These are phyloP conservation scores for Fusarium redolens DNA, from an alignment of 2,329 filamentous ascomycete species.

Conservation along the genomic window DNA sequence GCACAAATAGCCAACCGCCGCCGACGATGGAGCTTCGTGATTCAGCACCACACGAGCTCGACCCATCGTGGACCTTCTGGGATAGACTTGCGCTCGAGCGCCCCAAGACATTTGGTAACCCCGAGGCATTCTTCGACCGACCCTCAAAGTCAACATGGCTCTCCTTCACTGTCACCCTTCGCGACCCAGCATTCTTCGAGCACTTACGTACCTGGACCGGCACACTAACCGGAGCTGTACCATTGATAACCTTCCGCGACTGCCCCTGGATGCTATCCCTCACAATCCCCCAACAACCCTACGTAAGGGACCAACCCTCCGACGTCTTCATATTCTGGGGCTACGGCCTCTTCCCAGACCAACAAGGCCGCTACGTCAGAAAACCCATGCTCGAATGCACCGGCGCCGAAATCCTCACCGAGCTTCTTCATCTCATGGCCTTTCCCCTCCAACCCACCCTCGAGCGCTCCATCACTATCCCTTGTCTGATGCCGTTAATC, in stretches of 20 bases:
- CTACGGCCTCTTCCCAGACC: slow-evolving; percentile 44
- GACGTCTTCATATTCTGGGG: slow-evolving; percentile 44
- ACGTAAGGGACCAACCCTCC: slow-evolving; percentile 39
- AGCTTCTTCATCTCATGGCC: slow-evolving; percentile 41
- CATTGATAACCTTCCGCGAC: slow-evolving; percentile 43
- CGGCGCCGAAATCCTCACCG: slow-evolving; percentile 42
- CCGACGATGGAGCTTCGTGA: slow-evolving; percentile 44
- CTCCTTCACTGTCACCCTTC: slow-evolving; percentile 42
- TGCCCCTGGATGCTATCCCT: slow-evolving; percentile 45
- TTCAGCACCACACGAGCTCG: slow-evolving; percentile 42
- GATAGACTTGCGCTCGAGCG: slow-evolving; percentile 38
- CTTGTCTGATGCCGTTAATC: slow-evolving; percentile 42
- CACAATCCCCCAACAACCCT: slow-evolving; percentile 39
- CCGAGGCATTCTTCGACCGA: slow-evolving; percentile 44
- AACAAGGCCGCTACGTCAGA: slow-evolving; percentile 37
- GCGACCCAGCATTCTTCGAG: slow-evolving; percentile 37
- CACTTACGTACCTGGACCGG: slow-evolving; percentile 40
- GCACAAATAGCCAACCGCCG: slow-evolving; percentile 35
- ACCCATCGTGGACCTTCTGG: slow-evolving; percentile 43
- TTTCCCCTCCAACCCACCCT: slow-evolving; percentile 41
- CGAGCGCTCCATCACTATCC: slow-evolving; percentile 38
- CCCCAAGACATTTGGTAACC: slow-evolving; percentile 40
- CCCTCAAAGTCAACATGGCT: slow-evolving; percentile 45
- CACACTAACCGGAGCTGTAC: slow-evolving; percentile 36
- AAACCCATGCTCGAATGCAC: slow-evolving; percentile 45